phyloP scores from a whole-genome alignment of 2,329 filamentous ascomycete species.

The Penicillium sp. region DNA sequence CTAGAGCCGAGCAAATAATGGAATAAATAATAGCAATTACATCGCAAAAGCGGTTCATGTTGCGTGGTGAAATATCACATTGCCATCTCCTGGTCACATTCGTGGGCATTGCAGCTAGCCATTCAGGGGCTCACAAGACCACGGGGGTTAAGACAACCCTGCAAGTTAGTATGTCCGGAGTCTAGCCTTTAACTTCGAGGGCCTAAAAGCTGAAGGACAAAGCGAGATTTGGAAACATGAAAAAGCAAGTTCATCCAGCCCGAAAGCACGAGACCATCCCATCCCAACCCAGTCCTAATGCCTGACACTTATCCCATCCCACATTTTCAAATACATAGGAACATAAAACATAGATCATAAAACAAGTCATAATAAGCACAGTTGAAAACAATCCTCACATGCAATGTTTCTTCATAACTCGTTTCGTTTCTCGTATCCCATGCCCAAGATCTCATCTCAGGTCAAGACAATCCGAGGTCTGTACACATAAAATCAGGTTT shows the following conservation, averaged over 20 bases:
- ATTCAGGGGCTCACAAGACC: neutral
- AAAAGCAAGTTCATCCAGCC: neutral
- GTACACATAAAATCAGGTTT: conserved; percentile 10
- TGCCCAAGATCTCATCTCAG: neutral
- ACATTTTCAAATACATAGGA: neutral
- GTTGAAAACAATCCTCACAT: conserved; percentile 5
- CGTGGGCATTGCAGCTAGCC: conserved; percentile 1
- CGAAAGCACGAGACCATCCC: neutral
- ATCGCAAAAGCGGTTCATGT: neutral
- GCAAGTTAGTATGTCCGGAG: neutral
- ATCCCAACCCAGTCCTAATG: neutral
- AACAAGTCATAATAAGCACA: conserved; percentile 1
- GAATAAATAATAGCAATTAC: neutral
- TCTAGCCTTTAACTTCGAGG: neutral
- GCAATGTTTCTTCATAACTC: conserved; percentile 8
- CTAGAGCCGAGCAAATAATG: neutral
- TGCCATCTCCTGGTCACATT: conserved; percentile 9
- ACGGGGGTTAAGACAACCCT: neutral
- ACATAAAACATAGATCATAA: conserved; percentile 1
- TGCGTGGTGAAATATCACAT: neutral
- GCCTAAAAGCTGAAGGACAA: neutral
- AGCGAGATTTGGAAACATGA: neutral
- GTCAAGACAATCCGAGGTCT: neutral
- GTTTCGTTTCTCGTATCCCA: conserved; percentile 15
- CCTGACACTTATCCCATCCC: neutral